Conservation (phyloP, 2,329 filamentous ascomycete genomes). For the Cladorrhinum sp. region DNA sequence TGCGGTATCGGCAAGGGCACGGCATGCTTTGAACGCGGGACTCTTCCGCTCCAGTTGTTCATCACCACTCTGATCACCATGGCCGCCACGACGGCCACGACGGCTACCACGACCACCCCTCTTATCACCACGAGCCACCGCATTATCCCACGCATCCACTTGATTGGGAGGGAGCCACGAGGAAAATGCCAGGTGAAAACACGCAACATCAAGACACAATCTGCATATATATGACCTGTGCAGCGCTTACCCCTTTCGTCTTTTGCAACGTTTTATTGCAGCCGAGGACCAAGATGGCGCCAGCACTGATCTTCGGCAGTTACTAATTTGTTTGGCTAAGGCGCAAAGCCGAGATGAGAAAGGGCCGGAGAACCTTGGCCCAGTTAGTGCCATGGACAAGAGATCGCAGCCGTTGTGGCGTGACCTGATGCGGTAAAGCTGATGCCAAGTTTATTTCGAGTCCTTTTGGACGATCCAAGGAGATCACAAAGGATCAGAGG, state of each 20-base stretch:
- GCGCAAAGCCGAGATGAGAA: background rate
- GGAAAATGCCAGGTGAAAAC: background rate
- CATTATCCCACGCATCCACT: background rate
- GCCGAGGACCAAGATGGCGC: background rate
- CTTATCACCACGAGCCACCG: background rate
- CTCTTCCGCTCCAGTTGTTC: background rate
- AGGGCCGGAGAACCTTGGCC: background rate
- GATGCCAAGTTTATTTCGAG: background rate
- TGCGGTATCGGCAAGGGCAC: constrained; percentile 1
- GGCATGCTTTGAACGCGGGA: constrained; percentile 3
- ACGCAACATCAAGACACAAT: background rate
- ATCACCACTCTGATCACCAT: background rate
- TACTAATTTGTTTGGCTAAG: background rate
- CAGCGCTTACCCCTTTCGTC: constrained; percentile 2
- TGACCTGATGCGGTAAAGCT: background rate
- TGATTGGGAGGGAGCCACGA: background rate
- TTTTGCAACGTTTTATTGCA: background rate
- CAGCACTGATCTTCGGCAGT: constrained; percentile 7
- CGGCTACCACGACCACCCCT: no score
- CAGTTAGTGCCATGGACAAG: constrained; percentile 1
- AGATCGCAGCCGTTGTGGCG: background rate
- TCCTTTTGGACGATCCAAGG: background rate
- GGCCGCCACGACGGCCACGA: no score
- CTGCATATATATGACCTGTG: background rate
- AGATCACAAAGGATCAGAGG: background rate